Evolutionary conservation across 163 green algal genomes (phyloP).

Genomic region (Botryococcus braunii): DNA sequence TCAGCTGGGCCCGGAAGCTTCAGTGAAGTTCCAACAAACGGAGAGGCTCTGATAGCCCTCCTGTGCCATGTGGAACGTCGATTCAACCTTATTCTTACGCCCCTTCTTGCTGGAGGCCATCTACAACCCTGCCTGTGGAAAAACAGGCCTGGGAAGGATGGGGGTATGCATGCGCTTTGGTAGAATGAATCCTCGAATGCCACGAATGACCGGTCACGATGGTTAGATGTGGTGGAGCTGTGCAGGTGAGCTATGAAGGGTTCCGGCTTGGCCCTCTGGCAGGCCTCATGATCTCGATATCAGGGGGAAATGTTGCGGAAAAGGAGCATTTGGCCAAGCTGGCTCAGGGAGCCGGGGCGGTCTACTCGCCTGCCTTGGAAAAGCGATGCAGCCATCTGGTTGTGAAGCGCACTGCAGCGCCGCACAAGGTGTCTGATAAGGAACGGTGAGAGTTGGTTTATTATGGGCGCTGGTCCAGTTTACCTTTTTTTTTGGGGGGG

Average conservation of each 20-base stretch:
- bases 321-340: constrained; percentile 13
- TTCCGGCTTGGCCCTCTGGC: constrained; percentile 2
- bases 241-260: neutral
- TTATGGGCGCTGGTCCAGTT: neutral
- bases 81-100: too few relatives aligned
- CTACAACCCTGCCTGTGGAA: too few relatives aligned
- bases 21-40: too few relatives aligned
- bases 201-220: neutral
- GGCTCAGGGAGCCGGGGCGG: constrained; percentile 2
- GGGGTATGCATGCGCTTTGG: too few relatives aligned
- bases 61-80: too few relatives aligned
- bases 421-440: constrained; percentile 1
- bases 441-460: neutral
- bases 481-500: neutral
- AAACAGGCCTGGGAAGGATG: too few relatives aligned
- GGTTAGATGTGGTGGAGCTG: neutral
- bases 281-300: neutral
- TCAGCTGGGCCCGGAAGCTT: too few relatives aligned
- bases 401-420: neutral
- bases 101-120: too few relatives aligned
- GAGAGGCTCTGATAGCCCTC: too few relatives aligned
- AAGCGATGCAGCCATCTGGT: constrained; percentile 11
- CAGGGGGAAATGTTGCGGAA: constrained; percentile 6
- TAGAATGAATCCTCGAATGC: neutral
- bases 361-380: constrained; percentile 12